Base-by-base conservation (phyloP, 805 yeast genomes). In the Kuraishia borneana region DNA sequence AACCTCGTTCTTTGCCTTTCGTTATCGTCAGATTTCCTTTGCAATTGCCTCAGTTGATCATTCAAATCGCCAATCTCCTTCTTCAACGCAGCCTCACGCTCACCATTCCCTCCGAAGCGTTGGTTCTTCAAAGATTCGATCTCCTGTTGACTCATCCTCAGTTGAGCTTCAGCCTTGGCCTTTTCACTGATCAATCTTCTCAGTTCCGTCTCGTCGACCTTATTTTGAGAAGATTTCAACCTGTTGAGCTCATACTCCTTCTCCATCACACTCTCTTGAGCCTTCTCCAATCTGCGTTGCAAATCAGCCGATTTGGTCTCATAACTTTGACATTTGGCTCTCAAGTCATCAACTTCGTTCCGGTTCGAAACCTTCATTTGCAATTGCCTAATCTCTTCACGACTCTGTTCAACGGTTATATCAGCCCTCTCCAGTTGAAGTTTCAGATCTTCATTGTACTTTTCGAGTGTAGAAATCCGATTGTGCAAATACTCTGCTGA, bases 121-220 rank as follows among this genome's bases (percentile, higher is more conserved):
- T 58, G 55, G 17, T 40, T 39, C 33, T 44, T 48, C 35, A 56
- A 43, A 17, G 32, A 30, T 18, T 44, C 41, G 32, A 45, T 57
- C 26, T 50, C 43, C 7, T 33, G 37, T 16, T 21, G 12, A n/a
- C 25, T 22, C 22, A 36, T 35, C 21, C 30, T 35, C 19, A 26
- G 35, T 32, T 42, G 39, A 25, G 39, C 40, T 9, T 26, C 36
- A 20, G 42, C 8, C 8, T 26, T 8, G 17, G 29, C 19, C 28
- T 41, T 17, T 5, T 42, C 40, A 10, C 36, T 42, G 31, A 39
- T 36, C 33, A 45, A 30, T 19, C 44, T 39, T 14, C 23, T 10
- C 3, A 40, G 16, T n/a, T 40, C 39, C 20, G 37, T 9, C 20
- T 28, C n/a, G 20, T 28, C 19, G 18, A 16, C 9, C 31, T 28